phyloP scores from a whole-genome alignment of 2,329 filamentous ascomycete genomes.

The Curvularia eragrostidis region DNA sequence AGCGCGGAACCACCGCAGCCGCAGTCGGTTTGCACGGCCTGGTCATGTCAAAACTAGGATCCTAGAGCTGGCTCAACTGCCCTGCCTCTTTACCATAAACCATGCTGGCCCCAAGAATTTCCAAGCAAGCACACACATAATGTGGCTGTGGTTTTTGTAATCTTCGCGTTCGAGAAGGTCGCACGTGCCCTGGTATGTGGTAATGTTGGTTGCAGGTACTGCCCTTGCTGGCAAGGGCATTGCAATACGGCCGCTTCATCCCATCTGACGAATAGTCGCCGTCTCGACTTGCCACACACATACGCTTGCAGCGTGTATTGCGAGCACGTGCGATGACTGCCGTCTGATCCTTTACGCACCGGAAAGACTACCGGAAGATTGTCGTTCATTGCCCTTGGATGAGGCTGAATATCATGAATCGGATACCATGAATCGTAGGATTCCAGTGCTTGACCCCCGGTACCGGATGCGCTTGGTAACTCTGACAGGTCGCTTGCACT shows the following conservation, averaged over 20 bases:
- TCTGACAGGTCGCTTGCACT: conserved; percentile 7
- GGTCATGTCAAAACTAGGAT: conserved; percentile 14
- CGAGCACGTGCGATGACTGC: conserved; percentile 13
- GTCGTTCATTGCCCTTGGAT: conserved; percentile 4
- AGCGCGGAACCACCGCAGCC: conserved; percentile 13
- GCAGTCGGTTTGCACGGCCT: conserved; percentile 3
- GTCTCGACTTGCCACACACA: conserved; percentile 7
- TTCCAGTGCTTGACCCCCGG: conserved; percentile 9
- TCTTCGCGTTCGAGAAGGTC: conserved; percentile 14
- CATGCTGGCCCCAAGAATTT: conserved; percentile 9
- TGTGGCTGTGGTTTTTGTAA: conserved; percentile 8
- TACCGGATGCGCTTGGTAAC: conserved; percentile 1
- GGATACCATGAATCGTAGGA: conserved; percentile 8
- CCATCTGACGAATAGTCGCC: conserved; percentile 10
- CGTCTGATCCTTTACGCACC: conserved; percentile 8
- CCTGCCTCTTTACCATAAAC: conserved; percentile 5
- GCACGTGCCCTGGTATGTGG: conserved; percentile 11
- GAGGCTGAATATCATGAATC: neutral
- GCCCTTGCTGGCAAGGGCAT: conserved; percentile 14
- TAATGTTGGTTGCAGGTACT: conserved; percentile 11
- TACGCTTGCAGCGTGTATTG: neutral
- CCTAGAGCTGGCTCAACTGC: conserved; percentile 1
- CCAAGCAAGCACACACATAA: neutral
- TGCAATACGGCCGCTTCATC: conserved; percentile 7
- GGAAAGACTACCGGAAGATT: conserved; percentile 18